Conservation (phyloP, 495 filamentous ascomycete genomes). For the Lasiosphaeris hirsuta region DNA sequence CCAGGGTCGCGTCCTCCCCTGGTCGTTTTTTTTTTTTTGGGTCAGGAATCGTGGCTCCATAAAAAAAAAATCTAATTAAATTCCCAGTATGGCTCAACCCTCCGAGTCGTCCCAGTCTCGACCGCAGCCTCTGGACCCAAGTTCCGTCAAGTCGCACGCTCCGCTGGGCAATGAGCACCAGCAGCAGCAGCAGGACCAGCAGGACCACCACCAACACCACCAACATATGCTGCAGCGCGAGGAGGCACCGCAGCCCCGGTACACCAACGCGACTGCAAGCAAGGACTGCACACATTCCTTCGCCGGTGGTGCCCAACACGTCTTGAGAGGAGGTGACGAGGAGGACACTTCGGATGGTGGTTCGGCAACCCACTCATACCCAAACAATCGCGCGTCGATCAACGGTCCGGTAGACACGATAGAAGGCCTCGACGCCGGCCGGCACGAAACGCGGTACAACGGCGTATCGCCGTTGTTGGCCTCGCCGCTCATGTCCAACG, state of each 20-base stretch:
- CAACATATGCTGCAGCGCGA: slow-evolving; percentile 9
- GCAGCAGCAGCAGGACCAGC: slow-evolving; percentile 9
- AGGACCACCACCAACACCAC: slow-evolving; percentile 14
- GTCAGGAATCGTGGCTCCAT: slow-evolving; percentile 41
- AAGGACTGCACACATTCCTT: slow-evolving; percentile 11
- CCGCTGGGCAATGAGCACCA: slow-evolving; percentile 11
- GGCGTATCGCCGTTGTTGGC: slow-evolving; percentile 20
- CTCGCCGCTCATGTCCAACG: slow-evolving; percentile 46
- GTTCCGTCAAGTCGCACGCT: slow-evolving; percentile 28
- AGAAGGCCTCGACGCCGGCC: slow-evolving; percentile 9
- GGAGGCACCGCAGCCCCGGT: slow-evolving; percentile 3
- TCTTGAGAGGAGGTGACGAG: slow-evolving; percentile 15
- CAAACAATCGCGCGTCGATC: slow-evolving; percentile 17
- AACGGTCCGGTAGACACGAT: slow-evolving; percentile 8
- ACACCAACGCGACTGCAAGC: slow-evolving; percentile 8
- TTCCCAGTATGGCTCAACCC: slow-evolving; percentile 42
- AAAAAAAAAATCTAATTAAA: slow-evolving; percentile 44
- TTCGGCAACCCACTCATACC: slow-evolving; percentile 15
- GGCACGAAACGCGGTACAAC: slow-evolving; percentile 26
- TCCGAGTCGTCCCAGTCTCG: slow-evolving; percentile 31
- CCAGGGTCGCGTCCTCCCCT: slow-evolving; percentile 39
- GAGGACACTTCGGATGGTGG: slow-evolving; percentile 16
- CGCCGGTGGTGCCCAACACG: slow-evolving; percentile 13
- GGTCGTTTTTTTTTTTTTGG: slow-evolving; percentile 31
- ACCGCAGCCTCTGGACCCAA: slow-evolving; percentile 29